A percentile compares a stretch with the other conserved stretches of the same genome.
Conservation (phyloP, 2,329 filamentous ascomycete species). For the Fusarium setosum region DNA sequence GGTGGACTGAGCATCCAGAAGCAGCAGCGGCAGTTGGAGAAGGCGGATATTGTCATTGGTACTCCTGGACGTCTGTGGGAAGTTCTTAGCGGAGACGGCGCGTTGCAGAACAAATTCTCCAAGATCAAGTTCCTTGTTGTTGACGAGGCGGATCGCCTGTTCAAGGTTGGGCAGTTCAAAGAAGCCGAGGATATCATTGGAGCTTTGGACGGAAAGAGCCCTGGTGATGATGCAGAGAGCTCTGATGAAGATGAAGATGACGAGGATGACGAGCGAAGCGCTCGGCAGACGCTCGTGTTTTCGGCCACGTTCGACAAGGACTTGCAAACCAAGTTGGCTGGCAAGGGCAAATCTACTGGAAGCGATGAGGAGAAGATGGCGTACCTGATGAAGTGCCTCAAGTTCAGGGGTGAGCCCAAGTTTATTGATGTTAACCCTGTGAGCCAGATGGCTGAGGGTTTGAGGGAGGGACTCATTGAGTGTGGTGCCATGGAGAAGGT, state of each 20-base stretch:
- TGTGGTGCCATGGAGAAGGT: conserved; percentile 95
- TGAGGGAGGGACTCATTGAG: conserved; percentile 92
- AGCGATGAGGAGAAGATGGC: conserved; percentile 87
- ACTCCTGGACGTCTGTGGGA: conserved; percentile 97
- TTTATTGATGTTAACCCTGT: conserved; percentile 93
- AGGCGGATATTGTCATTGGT: conserved; percentile 91
- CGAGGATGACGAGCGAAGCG: conserved; percentile 52
- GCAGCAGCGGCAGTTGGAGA: conserved; percentile 85
- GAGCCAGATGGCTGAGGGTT: conserved; percentile 85
- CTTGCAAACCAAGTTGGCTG: conserved; percentile 89
- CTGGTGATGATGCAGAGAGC: conserved; percentile 65
- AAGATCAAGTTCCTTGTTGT: conserved; percentile 85
- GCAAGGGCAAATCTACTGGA: conserved; percentile 71
- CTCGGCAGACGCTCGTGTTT: conserved; percentile 90
- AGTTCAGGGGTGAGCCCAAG: conserved; percentile 86
- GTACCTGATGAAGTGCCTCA: conserved; percentile 89
- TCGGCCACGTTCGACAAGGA: conserved; percentile 95
- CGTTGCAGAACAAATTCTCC: conserved; percentile 77
- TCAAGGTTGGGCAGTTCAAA: conserved; percentile 95
- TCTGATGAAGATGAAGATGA: conserved; percentile 62
- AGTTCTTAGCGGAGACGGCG: conserved; percentile 80
- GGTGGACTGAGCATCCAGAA: conserved; percentile 95
- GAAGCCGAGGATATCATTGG: conserved; percentile 90
- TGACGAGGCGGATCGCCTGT: conserved; percentile 91
- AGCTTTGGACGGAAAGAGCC: conserved; percentile 79